These are phyloP conservation scores for Sugiyamaella xylanicola DNA, from an alignment of 1,139 yeast genomes.

Conservation along the genomic window DNA sequence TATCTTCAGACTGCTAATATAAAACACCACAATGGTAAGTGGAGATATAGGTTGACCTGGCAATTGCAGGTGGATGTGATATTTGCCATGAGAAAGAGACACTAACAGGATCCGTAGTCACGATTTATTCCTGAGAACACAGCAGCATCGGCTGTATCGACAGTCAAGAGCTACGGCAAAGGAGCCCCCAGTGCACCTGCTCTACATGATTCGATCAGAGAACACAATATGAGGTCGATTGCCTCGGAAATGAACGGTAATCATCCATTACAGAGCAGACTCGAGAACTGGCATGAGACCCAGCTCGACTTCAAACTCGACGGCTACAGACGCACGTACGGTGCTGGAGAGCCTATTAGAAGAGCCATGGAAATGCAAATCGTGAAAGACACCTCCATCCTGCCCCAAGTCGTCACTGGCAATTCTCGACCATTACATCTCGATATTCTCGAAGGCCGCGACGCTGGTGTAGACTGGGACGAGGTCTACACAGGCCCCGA, in stretches of 20 bases:
- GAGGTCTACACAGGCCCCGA: constrained; percentile 64
- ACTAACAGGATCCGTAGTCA: constrained; percentile 25
- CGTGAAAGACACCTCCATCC: constrained; percentile 71
- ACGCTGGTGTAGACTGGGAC: constrained; percentile 85
- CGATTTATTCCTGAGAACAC: constrained; percentile 35
- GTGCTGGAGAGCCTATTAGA: constrained; percentile 91
- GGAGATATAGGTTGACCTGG: too few relatives aligned
- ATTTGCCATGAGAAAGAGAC: too few relatives aligned
- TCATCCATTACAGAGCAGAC: constrained; percentile 82
- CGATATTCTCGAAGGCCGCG: constrained; percentile 79
- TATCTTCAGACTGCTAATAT: too few relatives aligned
- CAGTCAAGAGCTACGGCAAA: constrained; percentile 29
- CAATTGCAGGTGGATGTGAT: too few relatives aligned
- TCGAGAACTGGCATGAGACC: constrained; percentile 77
- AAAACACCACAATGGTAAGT: too few relatives aligned
- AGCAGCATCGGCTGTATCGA: constrained; percentile 30
- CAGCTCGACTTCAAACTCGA: constrained; percentile 73
- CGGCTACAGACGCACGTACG: constrained; percentile 78
- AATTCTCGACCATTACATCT: constrained; percentile 58
- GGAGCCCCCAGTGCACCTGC: constrained; percentile 38
- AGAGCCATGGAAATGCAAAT: constrained; percentile 83
- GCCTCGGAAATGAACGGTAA: constrained; percentile 74
- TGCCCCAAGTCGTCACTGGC: constrained; percentile 64
- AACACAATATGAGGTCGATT: constrained; percentile 39
- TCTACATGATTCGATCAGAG: constrained; percentile 37